Evolutionary conservation across 2,329 filamentous ascomycete genomes (phyloP).

Genomic region (Orbilia ellipsospora): DNA sequence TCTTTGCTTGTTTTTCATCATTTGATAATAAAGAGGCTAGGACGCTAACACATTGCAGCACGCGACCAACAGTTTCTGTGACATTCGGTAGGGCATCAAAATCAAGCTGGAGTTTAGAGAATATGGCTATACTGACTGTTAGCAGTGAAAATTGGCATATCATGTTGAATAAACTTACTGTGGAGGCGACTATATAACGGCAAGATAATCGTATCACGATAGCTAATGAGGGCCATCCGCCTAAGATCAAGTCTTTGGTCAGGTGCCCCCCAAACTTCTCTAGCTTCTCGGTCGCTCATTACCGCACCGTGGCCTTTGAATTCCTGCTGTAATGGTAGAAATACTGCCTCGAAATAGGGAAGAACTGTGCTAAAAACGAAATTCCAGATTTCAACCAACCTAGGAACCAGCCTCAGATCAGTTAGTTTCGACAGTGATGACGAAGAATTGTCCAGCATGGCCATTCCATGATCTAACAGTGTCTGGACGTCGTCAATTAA

Average conservation of each 20-base stretch:
- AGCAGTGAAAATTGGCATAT: background rate
- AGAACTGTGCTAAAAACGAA: conserved; percentile 89
- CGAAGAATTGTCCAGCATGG: conserved; percentile 84
- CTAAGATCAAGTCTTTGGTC: conserved; percentile 79
- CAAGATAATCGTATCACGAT: conserved; percentile 87
- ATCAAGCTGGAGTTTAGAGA: conserved; percentile 76
- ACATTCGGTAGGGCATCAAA: conserved; percentile 72
- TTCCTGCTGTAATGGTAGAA: conserved; percentile 91
- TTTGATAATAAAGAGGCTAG: conserved; percentile 79
- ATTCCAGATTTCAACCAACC: conserved; percentile 92
- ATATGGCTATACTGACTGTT: conserved; percentile 61
- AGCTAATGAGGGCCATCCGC: conserved; percentile 86
- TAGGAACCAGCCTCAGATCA: conserved; percentile 83
- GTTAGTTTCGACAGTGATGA: conserved; percentile 70
- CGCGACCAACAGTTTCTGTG: conserved; percentile 91
- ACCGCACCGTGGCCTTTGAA: conserved; percentile 85
- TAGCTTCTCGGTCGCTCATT: conserved; percentile 80
- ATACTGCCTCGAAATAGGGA: conserved; percentile 94
- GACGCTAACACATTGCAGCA: conserved; percentile 96
- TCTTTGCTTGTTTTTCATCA: conserved; percentile 79
- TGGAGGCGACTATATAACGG: conserved; percentile 83
- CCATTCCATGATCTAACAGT: conserved; percentile 82
- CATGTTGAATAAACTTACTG: conserved; percentile 65
- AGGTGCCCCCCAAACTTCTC: conserved; percentile 80
- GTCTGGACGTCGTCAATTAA: conserved; percentile 82